A percentile compares a stretch with the other conserved stretches of the same genome.
Conservation (phyloP, 2,329 filamentous ascomycete genomes). For the Pseudogymnoascus sp. region DNA sequence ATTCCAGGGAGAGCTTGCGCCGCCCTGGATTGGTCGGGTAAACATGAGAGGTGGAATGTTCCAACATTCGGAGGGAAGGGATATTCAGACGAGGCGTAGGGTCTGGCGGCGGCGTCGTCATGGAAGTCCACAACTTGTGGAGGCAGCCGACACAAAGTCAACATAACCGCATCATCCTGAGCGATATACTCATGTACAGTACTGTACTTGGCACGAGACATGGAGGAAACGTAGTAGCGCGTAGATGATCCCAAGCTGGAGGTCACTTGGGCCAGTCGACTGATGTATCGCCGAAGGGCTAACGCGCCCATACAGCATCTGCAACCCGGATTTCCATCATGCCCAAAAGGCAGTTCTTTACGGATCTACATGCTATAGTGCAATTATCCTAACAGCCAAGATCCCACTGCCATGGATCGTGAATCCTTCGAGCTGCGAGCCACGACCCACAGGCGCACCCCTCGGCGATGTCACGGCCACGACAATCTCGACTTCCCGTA, state of each 20-base stretch:
- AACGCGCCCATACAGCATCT: constrained; percentile 4
- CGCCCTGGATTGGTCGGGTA: neutral
- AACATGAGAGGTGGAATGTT: neutral
- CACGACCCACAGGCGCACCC: neutral
- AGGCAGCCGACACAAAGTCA: neutral
- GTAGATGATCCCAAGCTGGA: neutral
- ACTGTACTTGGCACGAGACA: neutral
- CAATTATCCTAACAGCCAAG: constrained; percentile 1
- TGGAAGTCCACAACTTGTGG: neutral
- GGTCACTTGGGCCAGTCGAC: neutral
- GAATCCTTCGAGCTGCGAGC: neutral
- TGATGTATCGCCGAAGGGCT: neutral
- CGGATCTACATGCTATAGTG: neutral
- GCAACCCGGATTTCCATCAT: constrained; percentile 1
- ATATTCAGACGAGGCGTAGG: neutral
- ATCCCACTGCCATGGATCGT: constrained; percentile 1
- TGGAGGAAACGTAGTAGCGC: constrained; percentile 1
- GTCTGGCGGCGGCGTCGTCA: neutral
- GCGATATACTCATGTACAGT: neutral
- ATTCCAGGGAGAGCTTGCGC: neutral
- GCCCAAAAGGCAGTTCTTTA: neutral
- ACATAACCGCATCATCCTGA: neutral
- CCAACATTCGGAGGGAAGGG: neutral
- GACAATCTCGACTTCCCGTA: neutral
- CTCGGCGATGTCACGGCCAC: neutral